Percentiles rank a stretch among this genome's conserved stretches.
phyloP scores from a whole-genome alignment of 1,284 basidiomycete species.

The Leccinum huronense region DNA sequence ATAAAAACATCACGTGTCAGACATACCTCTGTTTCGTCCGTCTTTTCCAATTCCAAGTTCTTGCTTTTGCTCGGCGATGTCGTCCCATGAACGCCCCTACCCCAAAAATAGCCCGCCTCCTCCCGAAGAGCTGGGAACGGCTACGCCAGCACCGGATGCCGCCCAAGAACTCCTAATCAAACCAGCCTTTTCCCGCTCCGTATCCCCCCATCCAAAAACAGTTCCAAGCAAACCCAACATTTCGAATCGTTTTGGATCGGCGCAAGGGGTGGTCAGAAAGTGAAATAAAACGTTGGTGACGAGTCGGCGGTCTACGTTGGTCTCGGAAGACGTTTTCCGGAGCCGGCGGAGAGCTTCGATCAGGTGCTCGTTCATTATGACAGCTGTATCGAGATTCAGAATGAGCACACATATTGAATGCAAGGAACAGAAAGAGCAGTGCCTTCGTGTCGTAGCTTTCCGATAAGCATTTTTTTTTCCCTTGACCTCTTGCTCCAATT shows the following conservation, averaged over 20 bases:
- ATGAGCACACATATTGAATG: conserved; percentile 36
- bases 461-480: conserved; percentile 89
- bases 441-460: conserved; percentile 92
- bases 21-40: conserved; percentile 71
- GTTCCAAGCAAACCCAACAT: conserved; percentile 89
- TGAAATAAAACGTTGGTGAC: conserved; percentile 95
- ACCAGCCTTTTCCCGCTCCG: conserved; percentile 89
- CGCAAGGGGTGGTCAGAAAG: conserved; percentile 88
- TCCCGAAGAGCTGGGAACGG: conserved; percentile 16
- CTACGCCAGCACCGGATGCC: conserved; percentile 47
- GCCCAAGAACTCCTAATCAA: conserved; percentile 39
- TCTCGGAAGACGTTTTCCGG: conserved; percentile 80
- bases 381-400: conserved; percentile 49
- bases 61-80: conserved; percentile 44
- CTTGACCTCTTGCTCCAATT: conserved; percentile 87
- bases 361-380: conserved; percentile 96
- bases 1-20: not conserved
- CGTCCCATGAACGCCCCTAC: conserved; percentile 31
- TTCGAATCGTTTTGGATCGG: conserved; percentile 94
- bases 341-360: conserved; percentile 95
- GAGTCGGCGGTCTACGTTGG: conserved; percentile 89
- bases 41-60: conserved; percentile 62
- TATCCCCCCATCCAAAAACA: conserved; percentile 88
- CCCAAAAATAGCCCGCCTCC: conserved; percentile 48
- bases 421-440: not conserved